These are phyloP conservation scores for Aspergillus sergii DNA, from an alignment of 2,329 filamentous ascomycete species.

Conservation along the genomic window DNA sequence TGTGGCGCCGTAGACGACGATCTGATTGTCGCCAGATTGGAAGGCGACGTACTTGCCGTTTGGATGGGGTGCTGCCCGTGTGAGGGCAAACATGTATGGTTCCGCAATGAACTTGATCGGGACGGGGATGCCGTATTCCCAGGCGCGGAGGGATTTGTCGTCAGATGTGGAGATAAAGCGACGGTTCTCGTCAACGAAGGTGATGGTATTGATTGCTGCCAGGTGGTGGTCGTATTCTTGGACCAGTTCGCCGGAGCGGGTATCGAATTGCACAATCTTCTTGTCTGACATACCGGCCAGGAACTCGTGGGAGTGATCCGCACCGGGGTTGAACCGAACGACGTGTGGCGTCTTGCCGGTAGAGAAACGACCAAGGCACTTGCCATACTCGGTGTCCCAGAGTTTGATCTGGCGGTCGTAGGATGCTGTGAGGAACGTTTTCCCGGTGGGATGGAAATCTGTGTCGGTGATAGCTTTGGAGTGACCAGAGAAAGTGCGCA, in stretches of 20 bases:
- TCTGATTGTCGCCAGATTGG: constrained; percentile 93
- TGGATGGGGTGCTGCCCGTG: constrained; percentile 79
- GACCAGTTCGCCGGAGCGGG: constrained; percentile 76
- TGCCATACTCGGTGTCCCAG: constrained; percentile 96
- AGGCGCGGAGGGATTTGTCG: constrained; percentile 92
- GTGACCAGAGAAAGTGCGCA: constrained; percentile 91
- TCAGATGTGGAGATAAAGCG: constrained; percentile 98
- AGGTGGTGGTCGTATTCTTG: constrained; percentile 99
- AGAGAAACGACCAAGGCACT: constrained; percentile 83
- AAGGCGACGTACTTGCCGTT: constrained; percentile 93
- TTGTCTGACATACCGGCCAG: constrained; percentile 97
- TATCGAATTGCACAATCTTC: constrained; percentile 98
- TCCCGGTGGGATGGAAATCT: constrained; percentile 80
- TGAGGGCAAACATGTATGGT: constrained; percentile 96
- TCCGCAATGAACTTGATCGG: constrained; percentile 98
- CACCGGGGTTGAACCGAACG: constrained; percentile 84
- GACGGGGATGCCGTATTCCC: constrained; percentile 98
- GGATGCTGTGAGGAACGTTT: constrained; percentile 84
- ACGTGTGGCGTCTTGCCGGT: constrained; percentile 96
- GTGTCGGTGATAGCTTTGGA: constrained; percentile 87
- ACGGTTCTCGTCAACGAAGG: constrained; percentile 90
- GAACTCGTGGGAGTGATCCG: constrained; percentile 81
- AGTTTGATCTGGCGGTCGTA: constrained; percentile 97
- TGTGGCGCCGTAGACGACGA: constrained; percentile 89
- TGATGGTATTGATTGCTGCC: constrained; percentile 96